Conservation (phyloP, 306 rosid species). For the Cucurbita pepo region DNA sequence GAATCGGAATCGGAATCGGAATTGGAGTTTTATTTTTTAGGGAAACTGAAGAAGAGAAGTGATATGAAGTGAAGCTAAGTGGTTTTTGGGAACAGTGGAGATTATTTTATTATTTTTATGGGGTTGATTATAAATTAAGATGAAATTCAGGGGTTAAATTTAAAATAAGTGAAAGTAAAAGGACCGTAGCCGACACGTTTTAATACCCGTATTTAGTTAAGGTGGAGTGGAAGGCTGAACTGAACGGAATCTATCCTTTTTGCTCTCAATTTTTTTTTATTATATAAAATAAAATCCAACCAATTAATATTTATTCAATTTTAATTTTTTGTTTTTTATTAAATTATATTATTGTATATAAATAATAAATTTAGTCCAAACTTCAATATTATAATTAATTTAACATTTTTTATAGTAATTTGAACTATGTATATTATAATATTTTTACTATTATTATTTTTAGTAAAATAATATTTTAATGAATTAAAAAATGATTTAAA, state of each 20-base stretch:
- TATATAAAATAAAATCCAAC: not conserved
- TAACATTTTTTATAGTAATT: too few relatives aligned
- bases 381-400: too few relatives aligned
- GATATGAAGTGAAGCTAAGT: not conserved
- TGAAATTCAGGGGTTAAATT: not conserved
- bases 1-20: not conserved
- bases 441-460: too few relatives aligned
- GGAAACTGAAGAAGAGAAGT: not conserved
- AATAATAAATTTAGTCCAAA: too few relatives aligned
- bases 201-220: constrained; percentile 3
- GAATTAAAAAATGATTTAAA: too few relatives aligned
- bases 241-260: not conserved
- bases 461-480: too few relatives aligned
- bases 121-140: not conserved
- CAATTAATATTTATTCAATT: too few relatives aligned
- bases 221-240: not conserved
- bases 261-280: not conserved
- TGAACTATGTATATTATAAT: too few relatives aligned
- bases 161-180: not conserved
- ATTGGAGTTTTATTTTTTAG: not conserved
- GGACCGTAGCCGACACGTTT: constrained; percentile 27
- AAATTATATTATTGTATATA: too few relatives aligned
- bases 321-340: too few relatives aligned
- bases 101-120: not conserved
- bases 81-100: not conserved